A percentile compares a stretch with the other conserved stretches of the same genome.
phyloP scores from a whole-genome alignment of 345 rosid species.

The Linum usitatissimum region DNA sequence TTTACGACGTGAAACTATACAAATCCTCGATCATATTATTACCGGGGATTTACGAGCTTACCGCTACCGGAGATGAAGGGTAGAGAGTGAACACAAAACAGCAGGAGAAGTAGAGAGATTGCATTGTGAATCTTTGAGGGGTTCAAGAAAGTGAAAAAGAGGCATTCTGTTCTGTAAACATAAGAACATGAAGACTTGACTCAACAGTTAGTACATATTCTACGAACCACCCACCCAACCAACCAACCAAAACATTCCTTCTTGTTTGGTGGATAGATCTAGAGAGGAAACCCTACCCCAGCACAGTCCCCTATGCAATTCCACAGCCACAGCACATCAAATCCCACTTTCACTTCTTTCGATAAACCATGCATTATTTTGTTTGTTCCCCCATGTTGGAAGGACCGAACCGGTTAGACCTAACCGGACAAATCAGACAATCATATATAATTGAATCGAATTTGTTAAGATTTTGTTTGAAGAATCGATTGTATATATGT shows the following conservation, averaged over 20 bases:
- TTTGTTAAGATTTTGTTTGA: too few species aligned
- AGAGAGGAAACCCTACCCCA: neutral
- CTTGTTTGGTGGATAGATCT: constrained; percentile 12
- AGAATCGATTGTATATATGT: too few species aligned
- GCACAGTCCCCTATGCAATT: constrained; percentile 27
- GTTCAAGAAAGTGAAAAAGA: constrained; percentile 33
- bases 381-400: too few species aligned
- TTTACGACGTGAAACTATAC: too few species aligned
- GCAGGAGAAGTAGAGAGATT: neutral
- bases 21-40: too few species aligned
- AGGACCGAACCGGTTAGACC: too few species aligned
- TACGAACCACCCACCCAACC: constrained; percentile 24
- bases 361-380: neutral
- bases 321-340: constrained; percentile 13
- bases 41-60: too few species aligned
- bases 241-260: constrained; percentile 45
- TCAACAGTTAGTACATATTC: constrained; percentile 8
- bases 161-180: neutral
- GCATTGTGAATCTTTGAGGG: constrained; percentile 38
- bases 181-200: constrained; percentile 17
- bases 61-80: neutral
- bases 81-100: too few species aligned
- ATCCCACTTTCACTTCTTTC: constrained; percentile 38
- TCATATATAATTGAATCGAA: too few species aligned
- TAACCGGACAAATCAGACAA: too few species aligned